Evolutionary conservation across 345 rosid species (phyloP), one percentile per base, ranked within the genome.

Genomic region (Odontarrhena argentea): DNA sequence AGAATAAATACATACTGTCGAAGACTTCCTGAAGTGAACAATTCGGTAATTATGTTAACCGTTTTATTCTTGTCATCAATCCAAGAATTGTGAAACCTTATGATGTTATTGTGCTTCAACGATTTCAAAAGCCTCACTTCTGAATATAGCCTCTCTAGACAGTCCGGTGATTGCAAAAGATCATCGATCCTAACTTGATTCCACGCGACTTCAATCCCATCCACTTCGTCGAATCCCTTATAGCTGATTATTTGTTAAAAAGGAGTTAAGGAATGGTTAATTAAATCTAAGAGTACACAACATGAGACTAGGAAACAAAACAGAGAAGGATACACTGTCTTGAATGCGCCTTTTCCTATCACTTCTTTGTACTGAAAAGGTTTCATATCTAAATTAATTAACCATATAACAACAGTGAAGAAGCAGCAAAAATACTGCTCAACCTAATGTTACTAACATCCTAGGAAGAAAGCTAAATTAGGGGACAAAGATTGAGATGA

Each of bases 191-290:
- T 80, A 45, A 90, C 88, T 81, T 87, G 97, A 82, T 89, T 83
- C 98, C 98, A 93, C 24, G 98, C 98, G 12, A 93, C 98, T 78
- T 93, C 98, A 79, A 93, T 87, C 65, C 98, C 97, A 69, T 87
- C 81, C 61, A 83, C 87, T 79, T 90, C 92, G 77, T 93, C 98
- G 12, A 93, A 93, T 65, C 90, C 98, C 82, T 82, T 93, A 74
- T 93, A 93, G 22, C 98, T 92, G 75, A 5, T 32, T 32, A 60
- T 52, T 43, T 73, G 55, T 32, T 61, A 38, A 5, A 32, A 32
- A 4, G 6, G 40, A 56, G 77, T 80, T 49, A 78, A 69, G 77
- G 77, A 68, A 69, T 36, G 36, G 32, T 25, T 32, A 32, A 32
- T 32, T 4, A 0, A 18, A 18, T 18, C 0, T 32, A 32, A 32